Percentiles rank a stretch among this genome's conserved stretches.
These are phyloP conservation scores for Posidonia australis DNA, from an alignment of 106 monocot genomes.

Conservation along the genomic window DNA sequence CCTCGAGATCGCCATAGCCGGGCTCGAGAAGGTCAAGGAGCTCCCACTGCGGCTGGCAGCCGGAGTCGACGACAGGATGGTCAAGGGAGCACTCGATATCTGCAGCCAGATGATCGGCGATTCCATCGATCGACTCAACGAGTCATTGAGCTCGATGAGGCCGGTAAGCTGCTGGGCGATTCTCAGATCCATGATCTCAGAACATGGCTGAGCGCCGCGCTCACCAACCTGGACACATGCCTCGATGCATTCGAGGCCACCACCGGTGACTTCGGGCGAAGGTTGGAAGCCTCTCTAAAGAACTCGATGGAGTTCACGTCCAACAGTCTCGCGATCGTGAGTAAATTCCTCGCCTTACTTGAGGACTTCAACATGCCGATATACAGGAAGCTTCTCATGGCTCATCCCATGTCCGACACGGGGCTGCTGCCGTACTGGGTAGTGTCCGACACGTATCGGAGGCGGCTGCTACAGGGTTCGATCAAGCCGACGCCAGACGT, in stretches of 20 bases:
- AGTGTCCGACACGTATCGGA: constrained; percentile 1
- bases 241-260: constrained; percentile 7
- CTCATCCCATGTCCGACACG: no score
- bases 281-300: constrained; percentile 2
- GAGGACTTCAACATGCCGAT: not conserved
- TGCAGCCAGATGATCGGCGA: constrained; percentile 41
- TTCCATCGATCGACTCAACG: constrained; percentile 30
- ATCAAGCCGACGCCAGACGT: constrained; percentile 17
- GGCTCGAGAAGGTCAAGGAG: not conserved
- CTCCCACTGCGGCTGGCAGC: not conserved
- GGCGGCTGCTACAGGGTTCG: constrained; percentile 11
- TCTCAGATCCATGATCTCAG: constrained; percentile 14
- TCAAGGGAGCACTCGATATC: constrained; percentile 18
- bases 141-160: constrained; percentile 12
- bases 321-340: constrained; percentile 25
- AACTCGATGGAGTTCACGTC: constrained; percentile 7
- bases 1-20: constrained; percentile 27
- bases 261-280: not conserved
- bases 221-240: constrained; percentile 66
- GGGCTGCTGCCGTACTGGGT: constrained; percentile 16
- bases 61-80: constrained; percentile 1
- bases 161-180: constrained; percentile 10
- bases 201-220: constrained; percentile 51
- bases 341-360: not conserved
- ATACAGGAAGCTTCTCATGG: constrained; percentile 5